phyloP scores from a whole-genome alignment of 352 stramenopile genomes.

The Plasmopara viticola region DNA sequence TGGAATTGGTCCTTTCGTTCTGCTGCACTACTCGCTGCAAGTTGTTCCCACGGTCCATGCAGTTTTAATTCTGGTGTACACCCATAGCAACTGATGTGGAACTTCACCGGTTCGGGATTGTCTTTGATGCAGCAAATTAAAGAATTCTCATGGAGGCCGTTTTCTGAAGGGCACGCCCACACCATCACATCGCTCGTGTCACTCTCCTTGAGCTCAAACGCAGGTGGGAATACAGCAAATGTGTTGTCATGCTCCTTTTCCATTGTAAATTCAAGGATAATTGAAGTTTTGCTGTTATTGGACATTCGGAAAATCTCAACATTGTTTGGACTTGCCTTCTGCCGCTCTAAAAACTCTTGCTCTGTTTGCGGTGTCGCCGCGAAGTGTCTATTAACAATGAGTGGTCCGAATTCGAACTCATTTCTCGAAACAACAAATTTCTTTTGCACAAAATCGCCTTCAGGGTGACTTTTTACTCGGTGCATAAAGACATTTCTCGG shows the following conservation, averaged over 20 bases:
- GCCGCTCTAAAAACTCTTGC: constrained; percentile 39
- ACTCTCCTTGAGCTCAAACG: constrained; percentile 73
- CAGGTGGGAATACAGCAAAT: constrained; percentile 74
- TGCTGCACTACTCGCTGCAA: constrained; percentile 40
- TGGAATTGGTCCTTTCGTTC: constrained; percentile 24
- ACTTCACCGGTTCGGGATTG: constrained; percentile 87
- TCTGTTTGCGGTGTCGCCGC: constrained; percentile 31
- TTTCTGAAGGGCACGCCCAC: constrained; percentile 81
- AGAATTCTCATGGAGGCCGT: constrained; percentile 60
- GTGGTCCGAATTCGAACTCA: constrained; percentile 90
- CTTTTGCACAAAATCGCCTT: constrained; percentile 73
- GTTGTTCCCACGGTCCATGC: constrained; percentile 82
- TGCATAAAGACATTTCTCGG: constrained; percentile 94
- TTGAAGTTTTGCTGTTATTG: constrained; percentile 77
- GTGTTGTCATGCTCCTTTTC: constrained; percentile 16
- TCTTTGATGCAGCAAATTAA: constrained; percentile 88
- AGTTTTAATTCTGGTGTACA: constrained; percentile 75
- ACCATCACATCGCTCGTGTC: constrained; percentile 89
- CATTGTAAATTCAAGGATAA: constrained; percentile 60
- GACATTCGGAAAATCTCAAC: constrained; percentile 89
- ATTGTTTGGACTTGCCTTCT: constrained; percentile 62
- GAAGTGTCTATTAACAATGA: constrained; percentile 50
- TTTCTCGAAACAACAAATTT: constrained; percentile 88
- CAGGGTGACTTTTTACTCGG: constrained; percentile 76
- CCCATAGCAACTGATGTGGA: constrained; percentile 82